Base-by-base conservation (phyloP, 2,329 filamentous ascomycete genomes). In the Paracamarosporium sp. region DNA sequence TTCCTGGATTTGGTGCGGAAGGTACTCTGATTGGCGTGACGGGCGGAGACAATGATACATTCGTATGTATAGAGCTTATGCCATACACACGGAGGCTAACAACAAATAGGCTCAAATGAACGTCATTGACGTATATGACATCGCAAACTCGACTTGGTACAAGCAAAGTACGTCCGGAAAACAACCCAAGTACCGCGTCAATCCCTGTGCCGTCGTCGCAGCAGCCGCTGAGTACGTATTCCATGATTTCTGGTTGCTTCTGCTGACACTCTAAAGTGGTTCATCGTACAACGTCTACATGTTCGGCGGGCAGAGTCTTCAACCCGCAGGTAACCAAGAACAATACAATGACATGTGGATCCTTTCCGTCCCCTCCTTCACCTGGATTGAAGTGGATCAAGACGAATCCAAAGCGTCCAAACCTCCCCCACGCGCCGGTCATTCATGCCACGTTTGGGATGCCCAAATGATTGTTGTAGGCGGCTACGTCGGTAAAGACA, bases 391-490 rank as follows among this genome's bases (percentile, higher is more conserved):
- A 67, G 88, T 90, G 24, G 81, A 89, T 59, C 80, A 40, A 30
- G 48, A 51, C 36, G 22, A 80, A 47, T 71, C 75, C 4, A 75
- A 77, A 1, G 72, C 85, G 71, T 61, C 67, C 52, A 52, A 79
- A 5, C 71, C 90, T 76, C 76, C 83, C 7, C 89, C 81, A 3
- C 85, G 92, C 53, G 86, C 88, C 1, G 91, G 91, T 0, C 91
- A 94, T 72, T 86, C 87, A 35, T 95, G 91, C 76, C 86, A 93
- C 64, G 85, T 86, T 66, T 94, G 92, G 77, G 89, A 92, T 15
- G 88, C 89, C 56, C 91, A 94, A 74, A 93, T 96, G 88, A 81
- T 95, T 60, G 83, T 89, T 7, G 81, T 94, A 13, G 92, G 92
- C 25, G 92, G 92, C 11, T 89, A 86, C 62, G 83, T 88, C 7